A percentile compares a stretch with the other conserved stretches of the same genome.
Evolutionary conservation across 2,329 filamentous ascomycete species (phyloP).

Genomic region (Penicillium sp.): DNA sequence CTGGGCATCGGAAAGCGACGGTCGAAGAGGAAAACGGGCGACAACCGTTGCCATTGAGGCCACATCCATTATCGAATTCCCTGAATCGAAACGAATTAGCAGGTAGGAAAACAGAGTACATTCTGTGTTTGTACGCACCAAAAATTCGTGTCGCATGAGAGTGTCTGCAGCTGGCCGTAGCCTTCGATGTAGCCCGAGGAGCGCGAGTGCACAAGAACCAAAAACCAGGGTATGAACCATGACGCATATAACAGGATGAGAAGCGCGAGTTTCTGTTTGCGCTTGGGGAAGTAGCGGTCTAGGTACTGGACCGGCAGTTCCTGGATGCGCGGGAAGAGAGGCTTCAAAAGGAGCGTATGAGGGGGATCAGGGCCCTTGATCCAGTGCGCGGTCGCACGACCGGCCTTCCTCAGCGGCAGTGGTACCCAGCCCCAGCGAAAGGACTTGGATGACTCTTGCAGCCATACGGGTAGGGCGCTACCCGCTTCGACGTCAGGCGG

Average conservation of each 20-base stretch:
- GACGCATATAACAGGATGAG: constrained; percentile 41
- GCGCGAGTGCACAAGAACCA: constrained; percentile 43
- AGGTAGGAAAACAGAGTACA: neutral
- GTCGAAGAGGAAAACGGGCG: constrained; percentile 51
- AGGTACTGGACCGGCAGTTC: constrained; percentile 43
- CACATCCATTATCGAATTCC: constrained; percentile 45
- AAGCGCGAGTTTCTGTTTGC: constrained; percentile 42
- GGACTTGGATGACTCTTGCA: constrained; percentile 45
- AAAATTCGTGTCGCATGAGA: constrained; percentile 45
- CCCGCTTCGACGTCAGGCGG: constrained; percentile 29
- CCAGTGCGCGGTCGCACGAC: constrained; percentile 42
- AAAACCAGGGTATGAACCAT: constrained; percentile 47
- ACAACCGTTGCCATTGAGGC: constrained; percentile 52
- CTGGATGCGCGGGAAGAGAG: constrained; percentile 45
- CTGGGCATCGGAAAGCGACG: constrained; percentile 54
- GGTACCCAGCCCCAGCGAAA: constrained; percentile 48
- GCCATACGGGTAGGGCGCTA: constrained; percentile 42
- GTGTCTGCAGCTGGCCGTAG: constrained; percentile 43
- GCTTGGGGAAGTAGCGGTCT: constrained; percentile 44
- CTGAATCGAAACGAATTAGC: constrained; percentile 21
- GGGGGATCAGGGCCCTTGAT: constrained; percentile 47
- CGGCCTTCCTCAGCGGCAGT: constrained; percentile 42
- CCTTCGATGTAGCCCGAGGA: constrained; percentile 47
- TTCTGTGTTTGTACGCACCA: constrained; percentile 32
- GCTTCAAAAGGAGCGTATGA: constrained; percentile 42